These are phyloP conservation scores for Saccharomyces pastorianus DNA, from an alignment of 1,139 yeast genomes.

Conservation along the genomic window DNA sequence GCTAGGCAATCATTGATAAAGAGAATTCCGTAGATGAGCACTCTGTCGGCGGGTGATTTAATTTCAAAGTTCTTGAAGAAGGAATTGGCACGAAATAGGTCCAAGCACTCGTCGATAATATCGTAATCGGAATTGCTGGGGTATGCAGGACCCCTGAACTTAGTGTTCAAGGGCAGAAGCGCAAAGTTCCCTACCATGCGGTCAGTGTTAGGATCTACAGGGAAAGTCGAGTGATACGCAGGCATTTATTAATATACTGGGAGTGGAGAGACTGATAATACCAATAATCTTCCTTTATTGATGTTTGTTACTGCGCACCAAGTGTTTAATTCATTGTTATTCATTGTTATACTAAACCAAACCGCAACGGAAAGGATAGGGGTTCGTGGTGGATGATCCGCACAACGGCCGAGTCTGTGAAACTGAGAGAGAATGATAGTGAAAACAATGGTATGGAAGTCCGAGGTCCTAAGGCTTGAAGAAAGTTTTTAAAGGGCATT, in stretches of 20 bases:
- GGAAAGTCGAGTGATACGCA: conserved; percentile 89
- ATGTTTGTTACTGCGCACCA: background rate
- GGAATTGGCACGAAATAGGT: conserved; percentile 89
- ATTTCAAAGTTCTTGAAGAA: conserved; percentile 95
- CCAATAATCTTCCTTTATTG: background rate
- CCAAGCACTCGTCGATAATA: conserved; percentile 82
- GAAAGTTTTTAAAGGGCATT: background rate
- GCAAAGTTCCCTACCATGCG: conserved; percentile 59
- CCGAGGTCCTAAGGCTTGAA: background rate
- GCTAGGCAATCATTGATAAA: conserved; percentile 79
- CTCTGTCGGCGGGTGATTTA: conserved; percentile 89
- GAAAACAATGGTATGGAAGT: background rate
- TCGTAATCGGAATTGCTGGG: conserved; percentile 73
- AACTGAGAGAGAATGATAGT: background rate
- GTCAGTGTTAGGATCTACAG: conserved; percentile 50
- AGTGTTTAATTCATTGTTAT: background rate
- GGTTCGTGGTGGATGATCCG: background rate
- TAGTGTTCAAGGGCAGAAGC: conserved; percentile 73
- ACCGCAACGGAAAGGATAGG: background rate
- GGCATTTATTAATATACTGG: conserved; percentile 21
- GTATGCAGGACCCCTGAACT: conserved; percentile 84
- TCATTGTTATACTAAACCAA: background rate
- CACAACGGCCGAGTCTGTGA: background rate
- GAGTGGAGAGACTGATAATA: conserved; percentile 3
- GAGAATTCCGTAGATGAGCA: conserved; percentile 91